phyloP scores from a whole-genome alignment of 257 asterid species.

The Nicotiana benthamiana region DNA sequence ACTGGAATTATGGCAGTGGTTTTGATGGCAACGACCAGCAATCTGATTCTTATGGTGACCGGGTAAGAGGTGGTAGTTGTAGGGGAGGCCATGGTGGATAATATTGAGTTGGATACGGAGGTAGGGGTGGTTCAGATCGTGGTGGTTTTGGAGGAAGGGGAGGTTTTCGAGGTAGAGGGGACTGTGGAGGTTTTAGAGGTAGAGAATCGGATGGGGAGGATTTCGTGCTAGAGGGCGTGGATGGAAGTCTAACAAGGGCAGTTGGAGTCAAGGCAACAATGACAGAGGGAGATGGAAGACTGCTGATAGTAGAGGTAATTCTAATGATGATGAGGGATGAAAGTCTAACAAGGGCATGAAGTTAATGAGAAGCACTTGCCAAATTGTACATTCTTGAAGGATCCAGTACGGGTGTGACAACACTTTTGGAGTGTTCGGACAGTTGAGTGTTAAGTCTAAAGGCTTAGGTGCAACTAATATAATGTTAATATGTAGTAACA shows the following conservation, averaged over 20 bases:
- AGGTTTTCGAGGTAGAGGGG: conserved; percentile 57
- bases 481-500: too few relatives aligned
- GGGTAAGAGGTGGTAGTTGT: conserved; percentile 68
- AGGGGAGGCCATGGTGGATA: conserved; percentile 58
- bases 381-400: too few relatives aligned
- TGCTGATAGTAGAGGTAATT: conserved; percentile 12
- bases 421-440: too few relatives aligned
- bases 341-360: too few relatives aligned
- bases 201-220: conserved; percentile 11
- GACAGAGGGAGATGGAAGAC: conserved; percentile 10
- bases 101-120: conserved; percentile 49
- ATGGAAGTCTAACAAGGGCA: conserved; percentile 29
- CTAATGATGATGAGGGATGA: conserved; percentile 24
- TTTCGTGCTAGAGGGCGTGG: conserved; percentile 38
- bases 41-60: conserved; percentile 28
- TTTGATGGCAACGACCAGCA: conserved; percentile 36
- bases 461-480: too few relatives aligned
- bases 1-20: conserved; percentile 54
- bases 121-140: conserved; percentile 42
- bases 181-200: conserved; percentile 27
- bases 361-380: too few relatives aligned
- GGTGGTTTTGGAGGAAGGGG: conserved; percentile 42
- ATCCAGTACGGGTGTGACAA: too few relatives aligned
- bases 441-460: too few relatives aligned
- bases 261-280: not conserved